These are phyloP conservation scores for Schizonepeta tenuifolia DNA, from an alignment of 257 asterid species.

Conservation along the genomic window DNA sequence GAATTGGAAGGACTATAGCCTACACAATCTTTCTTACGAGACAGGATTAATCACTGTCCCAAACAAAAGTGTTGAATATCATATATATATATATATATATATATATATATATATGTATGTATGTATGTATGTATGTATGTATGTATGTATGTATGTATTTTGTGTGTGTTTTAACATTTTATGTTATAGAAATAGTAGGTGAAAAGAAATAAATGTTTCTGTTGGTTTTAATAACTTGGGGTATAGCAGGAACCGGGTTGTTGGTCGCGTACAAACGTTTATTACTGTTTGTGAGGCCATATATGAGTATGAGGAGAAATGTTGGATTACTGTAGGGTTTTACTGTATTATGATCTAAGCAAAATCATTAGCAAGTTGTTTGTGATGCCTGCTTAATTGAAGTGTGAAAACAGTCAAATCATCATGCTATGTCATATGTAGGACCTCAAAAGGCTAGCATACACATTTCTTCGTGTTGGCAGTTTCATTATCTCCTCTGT, in stretches of 20 bases:
- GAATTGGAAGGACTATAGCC: neutral
- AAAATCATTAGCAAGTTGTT: neutral
- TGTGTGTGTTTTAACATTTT: neutral
- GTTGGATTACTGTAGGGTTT: neutral
- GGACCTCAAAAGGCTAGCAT: constrained; percentile 6
- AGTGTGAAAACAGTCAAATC: neutral
- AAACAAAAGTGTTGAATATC: too few relatives aligned
- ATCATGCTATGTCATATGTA: neutral
- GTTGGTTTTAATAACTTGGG: constrained; percentile 10
- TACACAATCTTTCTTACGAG: neutral
- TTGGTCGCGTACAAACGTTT: too few relatives aligned
- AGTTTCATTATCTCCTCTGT: neutral
- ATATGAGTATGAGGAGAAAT: too few relatives aligned
- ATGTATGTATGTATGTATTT: too few relatives aligned
- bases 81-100: too few relatives aligned
- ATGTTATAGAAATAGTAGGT: neutral
- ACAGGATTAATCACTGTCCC: neutral
- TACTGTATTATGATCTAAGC: neutral
- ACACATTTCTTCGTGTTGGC: neutral
- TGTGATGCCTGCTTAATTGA: neutral
- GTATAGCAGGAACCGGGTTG: neutral
- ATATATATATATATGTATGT: too few relatives aligned
- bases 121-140: too few relatives aligned
- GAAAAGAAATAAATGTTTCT: neutral
- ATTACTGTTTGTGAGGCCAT: too few relatives aligned